Percentiles rank a stretch among this genome's conserved stretches.
These are phyloP conservation scores for Calonectria hawksworthii DNA, from an alignment of 2,329 filamentous ascomycete genomes.

Conservation along the genomic window DNA sequence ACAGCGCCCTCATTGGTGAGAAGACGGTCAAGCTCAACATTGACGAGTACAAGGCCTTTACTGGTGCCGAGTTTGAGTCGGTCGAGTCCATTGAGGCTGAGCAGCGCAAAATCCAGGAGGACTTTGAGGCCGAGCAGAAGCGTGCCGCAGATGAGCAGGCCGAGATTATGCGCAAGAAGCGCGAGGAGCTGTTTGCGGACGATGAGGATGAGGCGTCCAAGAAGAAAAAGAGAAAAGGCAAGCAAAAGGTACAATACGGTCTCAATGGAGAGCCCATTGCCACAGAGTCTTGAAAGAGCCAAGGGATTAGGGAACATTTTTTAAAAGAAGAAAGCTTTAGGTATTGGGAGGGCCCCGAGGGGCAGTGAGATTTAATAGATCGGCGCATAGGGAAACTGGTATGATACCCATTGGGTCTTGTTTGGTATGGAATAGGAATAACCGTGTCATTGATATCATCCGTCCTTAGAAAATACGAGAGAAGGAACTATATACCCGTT, in stretches of 20 bases:
- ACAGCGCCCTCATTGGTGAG: slow-evolving; percentile 72
- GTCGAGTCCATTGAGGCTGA: slow-evolving; percentile 70
- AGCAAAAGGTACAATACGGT: slow-evolving; percentile 52
- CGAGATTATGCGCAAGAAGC: slow-evolving; percentile 62
- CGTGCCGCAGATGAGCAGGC: slow-evolving; percentile 61
- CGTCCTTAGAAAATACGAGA: slow-evolving; percentile 16
- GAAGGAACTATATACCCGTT: slow-evolving; percentile 10
- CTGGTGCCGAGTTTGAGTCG: slow-evolving; percentile 66
- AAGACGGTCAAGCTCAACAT: slow-evolving; percentile 71
- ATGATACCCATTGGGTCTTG: slow-evolving; percentile 46
- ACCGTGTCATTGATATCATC: slow-evolving; percentile 28
- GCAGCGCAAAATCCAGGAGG: slow-evolving; percentile 61
- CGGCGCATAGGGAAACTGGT: slow-evolving; percentile 38
- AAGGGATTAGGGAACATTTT: not conserved
- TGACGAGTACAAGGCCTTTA: slow-evolving; percentile 71
- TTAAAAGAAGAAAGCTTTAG: slow-evolving; percentile 8
- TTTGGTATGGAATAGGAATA: slow-evolving; percentile 25
- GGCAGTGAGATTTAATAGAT: slow-evolving; percentile 28
- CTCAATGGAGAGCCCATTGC: slow-evolving; percentile 54
- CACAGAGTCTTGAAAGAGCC: slow-evolving; percentile 36
- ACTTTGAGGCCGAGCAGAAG: slow-evolving; percentile 60
- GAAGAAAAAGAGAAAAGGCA: slow-evolving; percentile 53
- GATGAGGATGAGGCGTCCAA: slow-evolving; percentile 49
- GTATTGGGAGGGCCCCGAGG: not conserved
- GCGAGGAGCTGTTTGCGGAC: slow-evolving; percentile 63